A percentile compares a stretch with the other conserved stretches of the same genome.
phyloP scores from a whole-genome alignment of 306 rosid species.

The Ochetophila trinervis region DNA sequence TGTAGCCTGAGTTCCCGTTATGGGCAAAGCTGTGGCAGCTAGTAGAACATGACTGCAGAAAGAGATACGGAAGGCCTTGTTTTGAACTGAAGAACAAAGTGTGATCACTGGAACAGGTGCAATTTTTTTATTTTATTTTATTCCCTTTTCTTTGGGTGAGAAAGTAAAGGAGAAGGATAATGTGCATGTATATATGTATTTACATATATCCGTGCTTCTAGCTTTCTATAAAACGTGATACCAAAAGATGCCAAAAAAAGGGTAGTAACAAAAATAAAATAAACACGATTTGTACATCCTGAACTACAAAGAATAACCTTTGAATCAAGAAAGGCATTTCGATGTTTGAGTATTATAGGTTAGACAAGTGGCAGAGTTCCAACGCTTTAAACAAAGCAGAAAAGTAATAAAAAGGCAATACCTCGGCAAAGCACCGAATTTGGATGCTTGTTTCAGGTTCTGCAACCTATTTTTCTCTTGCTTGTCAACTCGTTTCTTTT shows the following conservation, averaged over 20 bases:
- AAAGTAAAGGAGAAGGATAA: too few species aligned
- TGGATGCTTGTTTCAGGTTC: conserved; percentile 83
- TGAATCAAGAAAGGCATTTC: too few species aligned
- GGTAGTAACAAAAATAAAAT: too few species aligned
- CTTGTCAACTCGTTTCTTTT: conserved; percentile 69
- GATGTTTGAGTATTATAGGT: too few species aligned
- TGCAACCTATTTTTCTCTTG: conserved; percentile 68
- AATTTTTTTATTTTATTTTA: too few species aligned
- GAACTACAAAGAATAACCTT: too few species aligned
- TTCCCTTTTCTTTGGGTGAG: too few species aligned
- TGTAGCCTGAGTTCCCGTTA: conserved; percentile 77
- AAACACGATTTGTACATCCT: too few species aligned
- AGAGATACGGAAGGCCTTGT: conserved; percentile 3
- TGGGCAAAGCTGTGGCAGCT: conserved; percentile 90
- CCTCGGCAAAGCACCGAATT: conserved; percentile 89
- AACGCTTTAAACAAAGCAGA: conserved; percentile 14
- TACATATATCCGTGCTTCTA: neutral
- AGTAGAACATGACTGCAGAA: conserved; percentile 78
- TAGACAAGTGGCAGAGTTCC: neutral
- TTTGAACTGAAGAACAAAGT: neutral
- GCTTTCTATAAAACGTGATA: too few species aligned
- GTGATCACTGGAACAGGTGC: too few species aligned
- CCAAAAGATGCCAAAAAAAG: too few species aligned
- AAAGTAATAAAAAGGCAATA: conserved; percentile 25
- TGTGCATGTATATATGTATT: too few species aligned